Evolutionary conservation across 257 asterid genomes (phyloP), one percentile per base, ranked within the genome.

Genomic region (Nicotiana noctiflora): DNA sequence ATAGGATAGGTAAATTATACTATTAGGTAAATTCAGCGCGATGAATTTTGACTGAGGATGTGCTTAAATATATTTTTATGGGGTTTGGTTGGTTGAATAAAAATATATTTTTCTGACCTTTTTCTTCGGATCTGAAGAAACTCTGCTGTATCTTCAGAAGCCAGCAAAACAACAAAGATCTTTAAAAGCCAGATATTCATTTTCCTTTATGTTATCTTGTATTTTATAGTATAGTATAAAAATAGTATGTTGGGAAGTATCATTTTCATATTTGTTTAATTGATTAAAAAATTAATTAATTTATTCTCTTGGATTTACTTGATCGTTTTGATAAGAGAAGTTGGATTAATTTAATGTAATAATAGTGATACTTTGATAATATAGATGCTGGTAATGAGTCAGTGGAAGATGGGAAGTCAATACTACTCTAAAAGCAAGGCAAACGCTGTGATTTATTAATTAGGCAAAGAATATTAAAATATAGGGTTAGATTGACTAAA

Each of bases 91-190:
- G 72, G 80, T 67, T 34, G 27, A 77, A 31, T 60, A 56, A 72
- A 60, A 27, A 75, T 76, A 76, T 66, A 82, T 63, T 81, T 46
- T 86, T 84, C 84, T 83, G 59, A 84, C 96, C 97, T 60, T 87
- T 88, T 90, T 89, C 93, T 92, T 91, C 94, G 96, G 97, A 92
- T 93, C 94, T 90, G 94, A 87, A 88, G 93, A 92, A 89, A 80
- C 90, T 84, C 86, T 82, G 83, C 80, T 85, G 93, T 84, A 82
- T 89, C 91, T 89, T 89, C 84, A 32, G 85, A 87, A 84, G 88
- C 86, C 89, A 89, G 88, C 89, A 88, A 81, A 87, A 86, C 92
- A 88, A 87, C 96, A 90, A 87, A 83, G 88, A 89, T 92, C 87
- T 89, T 85, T 51, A 51, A 86, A 88, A 84, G 77, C 85, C 82